Base-by-base conservation (phyloP, 2,329 filamentous ascomycete species). In the Xylariaceae sp. region DNA sequence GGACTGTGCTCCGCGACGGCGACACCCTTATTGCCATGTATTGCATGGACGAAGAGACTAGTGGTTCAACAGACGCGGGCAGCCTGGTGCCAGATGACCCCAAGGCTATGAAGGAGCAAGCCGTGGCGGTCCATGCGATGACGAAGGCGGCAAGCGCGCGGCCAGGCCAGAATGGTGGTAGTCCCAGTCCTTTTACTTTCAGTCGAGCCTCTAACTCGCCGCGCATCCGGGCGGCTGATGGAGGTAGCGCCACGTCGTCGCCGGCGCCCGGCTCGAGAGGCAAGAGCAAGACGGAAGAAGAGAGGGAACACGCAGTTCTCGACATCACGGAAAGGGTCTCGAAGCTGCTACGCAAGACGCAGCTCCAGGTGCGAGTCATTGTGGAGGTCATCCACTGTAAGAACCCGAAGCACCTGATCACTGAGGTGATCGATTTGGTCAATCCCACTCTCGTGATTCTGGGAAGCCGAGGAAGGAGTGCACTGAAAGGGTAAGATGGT, bases 331-430 rank as follows among this genome's bases (percentile, higher is more conserved):
- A 93, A 50, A 84, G 88, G 27, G 91, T 96, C 48, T 83, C 94
- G n/a, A 89, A 87, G 61, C 77, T 97, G 39, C 75, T 99, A 55
- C 83, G 93, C 55, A 96, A 96, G 79, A 99, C 94, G 1, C 85
- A 89, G 60, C 78, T 99, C 53, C 93, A 99, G 71, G 92, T 97
- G 42, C 86, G 92, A 53, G 89, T 97, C 41, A 91, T 96, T 44
- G 88, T 99, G 27, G 94, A 99, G 73, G 93, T 97, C 23, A 88
- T 99, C 62, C 94, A 97, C 74, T 97, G 94, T 86, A 97, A 97
- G 80, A 97, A 90, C 67, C 92, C 94, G 3, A 93, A 94, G 72
- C 92, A 97, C 71, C 82, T 97, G 77, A 92, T 99, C 60, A 96
- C 92, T 0, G 94, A 97, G 77, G 92, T 97, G 75, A 97, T 99